A percentile compares a stretch with the other conserved stretches of the same genome.
These are phyloP conservation scores for Echinosophora koreensis DNA, from an alignment of 306 rosid genomes.

Conservation along the genomic window DNA sequence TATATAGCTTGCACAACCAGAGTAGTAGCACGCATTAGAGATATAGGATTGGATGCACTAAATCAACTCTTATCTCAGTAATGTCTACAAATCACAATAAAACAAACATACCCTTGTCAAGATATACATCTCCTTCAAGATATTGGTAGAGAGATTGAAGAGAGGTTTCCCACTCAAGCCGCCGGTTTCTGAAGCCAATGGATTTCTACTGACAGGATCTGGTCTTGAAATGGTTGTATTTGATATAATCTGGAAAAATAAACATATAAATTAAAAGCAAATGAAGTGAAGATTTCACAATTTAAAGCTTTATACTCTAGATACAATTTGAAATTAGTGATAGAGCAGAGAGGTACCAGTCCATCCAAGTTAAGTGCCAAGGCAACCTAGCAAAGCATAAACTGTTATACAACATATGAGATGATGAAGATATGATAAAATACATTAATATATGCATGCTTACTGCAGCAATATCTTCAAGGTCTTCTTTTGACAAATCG, in stretches of 20 bases:
- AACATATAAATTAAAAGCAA: slow-evolving; percentile 36
- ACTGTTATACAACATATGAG: slow-evolving; percentile 44
- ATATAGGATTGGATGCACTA: slow-evolving; percentile 26
- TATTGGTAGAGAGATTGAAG: slow-evolving; percentile 70
- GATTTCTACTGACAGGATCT: slow-evolving; percentile 59
- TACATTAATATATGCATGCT: slow-evolving; percentile 44
- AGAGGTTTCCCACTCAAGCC: slow-evolving; percentile 99
- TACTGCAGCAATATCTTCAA: slow-evolving; percentile 99
- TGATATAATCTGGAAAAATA: slow-evolving; percentile 74
- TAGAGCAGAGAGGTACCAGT: slow-evolving; percentile 65
- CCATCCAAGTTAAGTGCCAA: slow-evolving; percentile 92
- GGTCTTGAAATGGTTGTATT: slow-evolving; percentile 97
- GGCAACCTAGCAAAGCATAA: slow-evolving; percentile 76
- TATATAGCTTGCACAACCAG: background rate
- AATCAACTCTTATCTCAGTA: slow-evolving; percentile 7
- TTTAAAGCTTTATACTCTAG: slow-evolving; percentile 14
- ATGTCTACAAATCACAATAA: slow-evolving; percentile 30
- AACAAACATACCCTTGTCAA: slow-evolving; percentile 82
- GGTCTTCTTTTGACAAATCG: slow-evolving; percentile 96
- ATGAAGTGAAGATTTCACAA: slow-evolving; percentile 26
- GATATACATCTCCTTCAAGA: slow-evolving; percentile 84
- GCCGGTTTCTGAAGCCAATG: slow-evolving; percentile 80
- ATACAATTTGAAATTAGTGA: slow-evolving; percentile 31
- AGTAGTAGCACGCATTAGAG: slow-evolving; percentile 15
- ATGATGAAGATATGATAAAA: slow-evolving; percentile 32